These are phyloP conservation scores for Cocos nucifera DNA, from an alignment of 176 grass and related monocot genomes.

Conservation along the genomic window DNA sequence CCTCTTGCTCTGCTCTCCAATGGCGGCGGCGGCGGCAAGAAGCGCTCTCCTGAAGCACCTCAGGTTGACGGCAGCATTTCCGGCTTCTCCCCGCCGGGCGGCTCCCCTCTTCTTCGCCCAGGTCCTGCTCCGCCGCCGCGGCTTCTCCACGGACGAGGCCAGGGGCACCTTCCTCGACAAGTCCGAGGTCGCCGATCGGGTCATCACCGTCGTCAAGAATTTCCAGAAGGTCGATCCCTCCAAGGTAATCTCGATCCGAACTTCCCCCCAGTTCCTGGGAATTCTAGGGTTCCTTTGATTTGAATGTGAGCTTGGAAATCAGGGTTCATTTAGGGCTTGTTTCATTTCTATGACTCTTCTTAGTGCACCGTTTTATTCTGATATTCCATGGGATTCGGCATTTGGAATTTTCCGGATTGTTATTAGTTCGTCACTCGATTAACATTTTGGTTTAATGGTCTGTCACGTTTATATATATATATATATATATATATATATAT, in stretches of 20 bases:
- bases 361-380: no score
- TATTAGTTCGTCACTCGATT: no score
- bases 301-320: no score
- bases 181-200: conserved; percentile 10
- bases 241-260: conserved; percentile 5
- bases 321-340: no score
- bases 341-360: no score
- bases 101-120: background rate
- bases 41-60: conserved; percentile 13
- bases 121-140: background rate
- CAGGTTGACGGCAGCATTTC: background rate
- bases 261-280: background rate
- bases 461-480: no score
- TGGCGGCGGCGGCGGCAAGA: conserved; percentile 27
- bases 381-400: no score
- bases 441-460: no score
- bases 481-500: no score
- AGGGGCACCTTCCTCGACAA: conserved; percentile 14
- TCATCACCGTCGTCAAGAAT: conserved; percentile 17
- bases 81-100: background rate
- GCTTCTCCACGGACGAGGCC: conserved; percentile 1
- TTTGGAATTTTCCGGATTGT: no score
- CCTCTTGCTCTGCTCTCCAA: conserved; percentile 1
- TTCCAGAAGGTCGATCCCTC: conserved; percentile 14
- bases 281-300: no score